A percentile compares a stretch with the other conserved stretches of the same genome.
These are phyloP conservation scores for Pseudogymnoascus sp. DNA, from an alignment of 2,329 filamentous ascomycete genomes.

Conservation along the genomic window DNA sequence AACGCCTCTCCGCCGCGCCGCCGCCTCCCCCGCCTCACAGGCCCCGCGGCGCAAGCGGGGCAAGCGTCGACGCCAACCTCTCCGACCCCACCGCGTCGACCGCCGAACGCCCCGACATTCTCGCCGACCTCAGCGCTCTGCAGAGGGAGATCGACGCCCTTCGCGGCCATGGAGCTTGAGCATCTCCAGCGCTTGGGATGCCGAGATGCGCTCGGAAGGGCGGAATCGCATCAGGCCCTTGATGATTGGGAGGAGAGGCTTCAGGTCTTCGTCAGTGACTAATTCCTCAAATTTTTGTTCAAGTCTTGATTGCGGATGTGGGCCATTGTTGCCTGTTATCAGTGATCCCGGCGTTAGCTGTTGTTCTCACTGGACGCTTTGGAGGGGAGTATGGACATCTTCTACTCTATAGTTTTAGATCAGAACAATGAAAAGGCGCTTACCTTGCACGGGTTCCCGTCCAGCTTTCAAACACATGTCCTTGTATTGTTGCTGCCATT, in stretches of 20 bases:
- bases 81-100: slow-evolving; percentile 16
- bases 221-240: not conserved
- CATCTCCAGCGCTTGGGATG: not conserved
- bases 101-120: slow-evolving; percentile 45
- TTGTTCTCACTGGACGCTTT: not conserved
- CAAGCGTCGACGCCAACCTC: slow-evolving; percentile 22
- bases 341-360: not conserved
- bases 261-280: not conserved
- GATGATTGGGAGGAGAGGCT: not conserved
- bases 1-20: slow-evolving; percentile 21
- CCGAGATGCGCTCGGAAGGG: not conserved
- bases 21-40: slow-evolving; percentile 29
- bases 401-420: slow-evolving; percentile 6
- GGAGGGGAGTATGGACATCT: not conserved
- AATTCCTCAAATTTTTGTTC: not conserved
- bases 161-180: slow-evolving; percentile 30
- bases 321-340: not conserved
- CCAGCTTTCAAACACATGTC: not conserved
- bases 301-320: slow-evolving; percentile 11
- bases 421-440: not conserved
- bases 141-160: slow-evolving; percentile 70
- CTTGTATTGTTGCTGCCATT: slow-evolving; percentile 16
- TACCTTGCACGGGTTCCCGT: not conserved
- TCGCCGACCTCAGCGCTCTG: slow-evolving; percentile 65
- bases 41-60: slow-evolving; percentile 34